Evolutionary conservation across 108 stramenopile genomes (phyloP).

Genomic region (Skeletonema tropicum): DNA sequence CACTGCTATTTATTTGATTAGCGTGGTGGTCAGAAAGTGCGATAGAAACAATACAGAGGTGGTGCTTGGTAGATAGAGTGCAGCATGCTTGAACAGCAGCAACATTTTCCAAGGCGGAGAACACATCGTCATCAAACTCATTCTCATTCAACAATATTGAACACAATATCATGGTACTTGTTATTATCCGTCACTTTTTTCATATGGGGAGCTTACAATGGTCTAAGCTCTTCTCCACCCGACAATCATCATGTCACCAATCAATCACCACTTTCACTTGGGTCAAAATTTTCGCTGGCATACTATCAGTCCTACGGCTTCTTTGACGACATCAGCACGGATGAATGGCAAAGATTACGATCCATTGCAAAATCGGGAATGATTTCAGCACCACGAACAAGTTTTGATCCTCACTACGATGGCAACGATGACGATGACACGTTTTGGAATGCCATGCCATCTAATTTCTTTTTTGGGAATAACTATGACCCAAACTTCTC

Average conservation of each 20-base stretch:
- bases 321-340: constrained; percentile 13
- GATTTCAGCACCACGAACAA: neutral
- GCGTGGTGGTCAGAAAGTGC: too few species aligned
- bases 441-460: constrained; percentile 1
- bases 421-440: neutral
- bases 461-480: constrained; percentile 21
- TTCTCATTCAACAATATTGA: neutral
- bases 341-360: neutral
- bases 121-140: neutral
- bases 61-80: too few species aligned
- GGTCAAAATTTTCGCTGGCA: neutral
- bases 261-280: neutral
- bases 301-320: constrained; percentile 11
- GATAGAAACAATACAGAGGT: too few species aligned
- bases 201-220: neutral
- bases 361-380: neutral
- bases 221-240: neutral
- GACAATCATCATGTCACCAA: neutral
- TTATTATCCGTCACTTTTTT: neutral
- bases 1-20: too few species aligned
- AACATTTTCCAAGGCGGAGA: neutral
- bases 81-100: neutral
- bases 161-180: neutral
- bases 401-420: neutral
- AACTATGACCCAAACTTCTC: constrained; percentile 55